Base-by-base conservation (phyloP, 1,284 basidiomycete species). In the Anthracocystis panici-leucophaei region DNA sequence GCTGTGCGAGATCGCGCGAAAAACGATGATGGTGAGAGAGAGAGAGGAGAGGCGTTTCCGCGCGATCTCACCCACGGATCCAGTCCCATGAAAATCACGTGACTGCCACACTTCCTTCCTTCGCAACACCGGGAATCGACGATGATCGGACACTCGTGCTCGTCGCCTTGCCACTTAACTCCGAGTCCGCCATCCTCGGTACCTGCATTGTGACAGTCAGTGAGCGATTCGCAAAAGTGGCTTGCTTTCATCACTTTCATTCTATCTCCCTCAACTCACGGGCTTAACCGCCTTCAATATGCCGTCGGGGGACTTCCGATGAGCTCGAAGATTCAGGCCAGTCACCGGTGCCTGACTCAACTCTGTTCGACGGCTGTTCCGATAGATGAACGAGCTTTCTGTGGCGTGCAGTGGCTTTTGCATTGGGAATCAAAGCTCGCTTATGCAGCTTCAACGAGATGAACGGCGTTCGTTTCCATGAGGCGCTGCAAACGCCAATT, bases 381-480 rank as follows among this genome's bases (percentile, higher is more conserved):
- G 38, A 52, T 41, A 40, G 9, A 40, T 35, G 35, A 40, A 52
- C 25, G 14, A 38, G 12, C 35, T 29, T 31, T 40, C 16, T 10
- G 21, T 38, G 4, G 35, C 23, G 51, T n/a, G 14, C 4, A 1
- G 40, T 38, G 18, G 33, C n/a, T 18, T 10, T 16, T 14, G n/a
- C 9, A 33, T 31, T 48, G 27, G 1, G 4, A 31, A 27, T 48
- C 46, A 49, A 41, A 11, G 5, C 35, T 52, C 35, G 51, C 5
- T 3, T 20, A 3, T 21, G 50, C 31, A 50, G n/a, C 33, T 12
- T 23, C 31, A 29, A 48, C 25, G 12, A 38, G 29, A 20, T 49
- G 16, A 31, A 48, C 48, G 48, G 48, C 27, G 48, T n/a, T 49
- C 48, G 48, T 27, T 49, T 31, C 29, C 4, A 7, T 20, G 29